Evolutionary conservation across 2,329 filamentous ascomycete genomes (phyloP).

Genomic region (Exophiala xenobiotica): DNA sequence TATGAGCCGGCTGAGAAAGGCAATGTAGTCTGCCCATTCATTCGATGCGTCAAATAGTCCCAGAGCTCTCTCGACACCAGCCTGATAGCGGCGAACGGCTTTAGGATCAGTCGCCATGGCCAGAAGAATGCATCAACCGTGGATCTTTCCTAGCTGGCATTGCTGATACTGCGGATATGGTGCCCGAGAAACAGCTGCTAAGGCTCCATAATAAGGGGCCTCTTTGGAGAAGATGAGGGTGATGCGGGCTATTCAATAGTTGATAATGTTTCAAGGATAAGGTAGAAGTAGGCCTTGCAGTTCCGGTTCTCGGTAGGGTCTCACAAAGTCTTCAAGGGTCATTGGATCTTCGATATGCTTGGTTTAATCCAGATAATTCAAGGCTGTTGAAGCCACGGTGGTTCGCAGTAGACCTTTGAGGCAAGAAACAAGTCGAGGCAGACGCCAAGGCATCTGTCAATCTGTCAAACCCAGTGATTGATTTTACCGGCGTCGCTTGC

Average conservation of each 20-base stretch:
- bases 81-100: conserved; percentile 81
- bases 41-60: conserved; percentile 89
- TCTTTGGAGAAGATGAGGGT: background rate
- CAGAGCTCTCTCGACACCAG: conserved; percentile 81
- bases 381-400: conserved; percentile 1
- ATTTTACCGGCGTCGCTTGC: background rate
- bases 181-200: background rate
- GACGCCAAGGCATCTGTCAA: too few relatives aligned
- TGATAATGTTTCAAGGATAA: too few relatives aligned
- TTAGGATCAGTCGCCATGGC: conserved; percentile 55
- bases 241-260: too few relatives aligned
- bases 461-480: too few relatives aligned
- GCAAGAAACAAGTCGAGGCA: background rate
- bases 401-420: background rate
- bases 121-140: background rate
- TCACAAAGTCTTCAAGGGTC: too few relatives aligned
- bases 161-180: background rate
- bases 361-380: background rate
- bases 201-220: background rate
- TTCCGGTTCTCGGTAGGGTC: too few relatives aligned
- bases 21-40: conserved; percentile 99
- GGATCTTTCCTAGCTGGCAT: background rate
- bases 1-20: conserved; percentile 83
- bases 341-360: too few relatives aligned
- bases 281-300: too few relatives aligned